Evolutionary conservation across 768 basidiomycete species (phyloP), one percentile per base, ranked within the genome.

Genomic region (Collybia sp.): DNA sequence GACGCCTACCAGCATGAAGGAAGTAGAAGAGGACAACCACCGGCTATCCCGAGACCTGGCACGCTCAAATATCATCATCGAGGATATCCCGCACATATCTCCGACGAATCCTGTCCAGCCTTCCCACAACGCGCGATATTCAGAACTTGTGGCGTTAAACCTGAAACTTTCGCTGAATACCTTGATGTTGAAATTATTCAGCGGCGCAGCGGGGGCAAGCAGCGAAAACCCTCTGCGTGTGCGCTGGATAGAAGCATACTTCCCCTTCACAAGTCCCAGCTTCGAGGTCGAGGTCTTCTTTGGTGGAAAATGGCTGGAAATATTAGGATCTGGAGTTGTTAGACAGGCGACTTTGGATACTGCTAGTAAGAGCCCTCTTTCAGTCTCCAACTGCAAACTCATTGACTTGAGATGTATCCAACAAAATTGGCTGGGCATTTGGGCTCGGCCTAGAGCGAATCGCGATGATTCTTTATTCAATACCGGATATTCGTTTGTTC

Each of bases 231-330:
- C 96, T 18, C 70, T 99, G 50, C 74, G 80, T 52, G 87, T 99
- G 19, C 75, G 96, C 16, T 99, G 96, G 96, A 97, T 98, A 52
- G 93, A 97, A 60, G 92, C 95, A 2, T 91, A 88, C 58, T 98
- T 99, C 68, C 96, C 96, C 1, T 99, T 95, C 75, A 99, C 96
- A 45, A 88, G 84, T 49, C 96, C 96, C 8, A 96, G 93, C 61
- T 99, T 90, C 60, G 95, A 99, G 60, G 94, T 99, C 35, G 96
- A 99, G 62, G 93, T 98, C 4, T 86, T 94, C 66, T 98, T 88
- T 70, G 81, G 85, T 46, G 96, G 93, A 1, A 88, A 94, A 64
- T 99, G 96, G 96, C 71, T 99, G 17, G 96, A 98, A 65, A 90
- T 99, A 45, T 72, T 98, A 5, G 96, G 96, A 0, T 93, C 80